These are phyloP conservation scores for Acacia melanoxylon DNA, from an alignment of 306 rosid species.

Conservation along the genomic window DNA sequence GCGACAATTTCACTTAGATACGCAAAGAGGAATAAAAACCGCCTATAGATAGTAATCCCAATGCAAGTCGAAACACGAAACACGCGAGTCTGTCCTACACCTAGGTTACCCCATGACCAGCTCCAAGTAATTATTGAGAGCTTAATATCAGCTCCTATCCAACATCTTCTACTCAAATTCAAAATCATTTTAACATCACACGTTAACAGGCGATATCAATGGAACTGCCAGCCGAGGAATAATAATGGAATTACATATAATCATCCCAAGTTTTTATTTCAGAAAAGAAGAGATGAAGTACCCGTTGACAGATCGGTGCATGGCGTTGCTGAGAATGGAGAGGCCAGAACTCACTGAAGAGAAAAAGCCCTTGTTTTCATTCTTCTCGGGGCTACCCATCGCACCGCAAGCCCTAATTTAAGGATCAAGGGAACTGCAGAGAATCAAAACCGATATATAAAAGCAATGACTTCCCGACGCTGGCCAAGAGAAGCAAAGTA, in stretches of 20 bases:
- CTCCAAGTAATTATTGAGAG: slow-evolving; percentile 1
- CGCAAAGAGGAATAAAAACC: background rate
- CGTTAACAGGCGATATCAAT: background rate
- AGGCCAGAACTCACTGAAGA: slow-evolving; percentile 69
- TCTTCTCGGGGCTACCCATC: slow-evolving; percentile 53
- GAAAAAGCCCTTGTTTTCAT: slow-evolving; percentile 58
- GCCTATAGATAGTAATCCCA: background rate
- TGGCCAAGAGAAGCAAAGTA: background rate
- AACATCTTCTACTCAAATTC: background rate
- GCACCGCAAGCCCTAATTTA: slow-evolving; percentile 31
- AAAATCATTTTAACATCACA: background rate
- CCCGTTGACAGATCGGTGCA: slow-evolving; percentile 87
- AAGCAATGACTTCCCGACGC: background rate
- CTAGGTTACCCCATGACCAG: slow-evolving; percentile 3
- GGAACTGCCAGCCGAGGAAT: background rate
- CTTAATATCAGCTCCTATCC: background rate
- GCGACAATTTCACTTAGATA: background rate
- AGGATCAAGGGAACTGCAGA: slow-evolving; percentile 16
- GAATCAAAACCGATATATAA: background rate
- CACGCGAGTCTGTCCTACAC: background rate
- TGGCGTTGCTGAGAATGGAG: slow-evolving; percentile 66
- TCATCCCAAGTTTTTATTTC: background rate
- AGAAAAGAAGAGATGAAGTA: slow-evolving; percentile 22
- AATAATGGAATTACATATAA: background rate
- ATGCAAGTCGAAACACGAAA: background rate